phyloP scores from a whole-genome alignment of 257 asterid genomes.

The Dorcoceras hygrometricum region DNA sequence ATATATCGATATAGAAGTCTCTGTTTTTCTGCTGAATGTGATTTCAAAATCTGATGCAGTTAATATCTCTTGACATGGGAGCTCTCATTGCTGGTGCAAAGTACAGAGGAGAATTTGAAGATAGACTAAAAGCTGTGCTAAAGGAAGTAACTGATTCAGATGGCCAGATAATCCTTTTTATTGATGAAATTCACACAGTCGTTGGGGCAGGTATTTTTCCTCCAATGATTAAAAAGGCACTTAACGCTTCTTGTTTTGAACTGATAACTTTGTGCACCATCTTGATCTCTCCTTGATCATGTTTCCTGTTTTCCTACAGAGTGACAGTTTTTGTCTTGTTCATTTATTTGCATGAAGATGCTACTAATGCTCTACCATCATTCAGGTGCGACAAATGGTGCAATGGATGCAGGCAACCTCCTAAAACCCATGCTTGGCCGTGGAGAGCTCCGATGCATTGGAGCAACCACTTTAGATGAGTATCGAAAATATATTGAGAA shows the following conservation, averaged over 20 bases:
- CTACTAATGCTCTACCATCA: not conserved
- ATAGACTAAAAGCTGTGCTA: slow-evolving; percentile 88
- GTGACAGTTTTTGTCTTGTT: not conserved
- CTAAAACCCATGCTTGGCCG: slow-evolving; percentile 99
- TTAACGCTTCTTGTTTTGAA: not conserved
- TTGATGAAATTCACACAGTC: slow-evolving; percentile 96
- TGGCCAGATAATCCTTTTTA: slow-evolving; percentile 85
- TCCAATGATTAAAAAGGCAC: not conserved
- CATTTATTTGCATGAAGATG: not conserved
- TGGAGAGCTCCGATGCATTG: slow-evolving; percentile 95
- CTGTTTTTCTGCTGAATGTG: slow-evolving; percentile 4
- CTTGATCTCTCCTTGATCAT: slow-evolving; percentile 1
- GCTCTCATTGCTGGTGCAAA: slow-evolving; percentile 97
- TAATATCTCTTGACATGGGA: slow-evolving; percentile 98
- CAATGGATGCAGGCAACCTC: slow-evolving; percentile 98
- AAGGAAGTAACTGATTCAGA: slow-evolving; percentile 95
- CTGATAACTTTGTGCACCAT: not conserved
- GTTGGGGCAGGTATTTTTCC: slow-evolving; percentile 82
- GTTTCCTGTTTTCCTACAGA: not conserved
- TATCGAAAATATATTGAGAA: slow-evolving; percentile 90
- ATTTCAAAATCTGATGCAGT: slow-evolving; percentile 41
- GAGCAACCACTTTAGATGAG: slow-evolving; percentile 94
- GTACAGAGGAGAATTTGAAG: slow-evolving; percentile 97
- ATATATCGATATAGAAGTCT: not conserved
- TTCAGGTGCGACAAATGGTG: slow-evolving; percentile 93